A percentile compares a stretch with the other conserved stretches of the same genome.
Evolutionary conservation across 1,284 basidiomycete species (phyloP).

Genomic region (Agroathelia rolfsii): DNA sequence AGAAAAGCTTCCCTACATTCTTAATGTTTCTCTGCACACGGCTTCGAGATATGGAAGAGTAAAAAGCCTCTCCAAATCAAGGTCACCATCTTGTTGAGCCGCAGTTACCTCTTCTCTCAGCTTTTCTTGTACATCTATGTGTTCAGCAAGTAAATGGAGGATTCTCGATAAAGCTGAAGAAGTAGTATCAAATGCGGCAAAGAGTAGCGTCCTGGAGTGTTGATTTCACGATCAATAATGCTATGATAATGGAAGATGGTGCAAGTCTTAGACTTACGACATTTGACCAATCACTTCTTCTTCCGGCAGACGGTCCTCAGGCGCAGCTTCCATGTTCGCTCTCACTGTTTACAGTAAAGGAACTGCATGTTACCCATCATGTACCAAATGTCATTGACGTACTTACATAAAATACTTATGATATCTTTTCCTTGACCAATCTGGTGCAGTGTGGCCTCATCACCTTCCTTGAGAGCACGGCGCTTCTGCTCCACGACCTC

Average conservation of each 20-base stretch:
- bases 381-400: no score
- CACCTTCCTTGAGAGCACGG: slow-evolving; percentile 9
- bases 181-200: slow-evolving; percentile 29
- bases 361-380: neutral
- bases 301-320: slow-evolving; percentile 22
- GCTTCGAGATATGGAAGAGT: slow-evolving; percentile 28
- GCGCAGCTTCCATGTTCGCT: slow-evolving; percentile 19
- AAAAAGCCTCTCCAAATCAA: slow-evolving; percentile 26
- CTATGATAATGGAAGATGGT: neutral
- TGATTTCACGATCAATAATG: neutral
- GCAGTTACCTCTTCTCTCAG: slow-evolving; percentile 25
- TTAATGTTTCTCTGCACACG: slow-evolving; percentile 28
- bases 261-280: slow-evolving; percentile 14
- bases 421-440: slow-evolving; percentile 19
- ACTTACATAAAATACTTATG: slow-evolving; percentile 16
- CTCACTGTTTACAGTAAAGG: slow-evolving; percentile 15
- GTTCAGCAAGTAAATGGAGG: slow-evolving; percentile 22
- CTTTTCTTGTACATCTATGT: slow-evolving; percentile 24
- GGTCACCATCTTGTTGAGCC: slow-evolving; percentile 17
- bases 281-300: slow-evolving; percentile 25
- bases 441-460: slow-evolving; percentile 10
- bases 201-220: slow-evolving; percentile 22
- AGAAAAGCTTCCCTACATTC: slow-evolving; percentile 14
- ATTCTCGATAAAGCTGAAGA: slow-evolving; percentile 27
- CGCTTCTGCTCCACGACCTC: slow-evolving; percentile 12